phyloP scores from a whole-genome alignment of 2,329 filamentous ascomycete genomes.

The Alternaria brassicicola region DNA sequence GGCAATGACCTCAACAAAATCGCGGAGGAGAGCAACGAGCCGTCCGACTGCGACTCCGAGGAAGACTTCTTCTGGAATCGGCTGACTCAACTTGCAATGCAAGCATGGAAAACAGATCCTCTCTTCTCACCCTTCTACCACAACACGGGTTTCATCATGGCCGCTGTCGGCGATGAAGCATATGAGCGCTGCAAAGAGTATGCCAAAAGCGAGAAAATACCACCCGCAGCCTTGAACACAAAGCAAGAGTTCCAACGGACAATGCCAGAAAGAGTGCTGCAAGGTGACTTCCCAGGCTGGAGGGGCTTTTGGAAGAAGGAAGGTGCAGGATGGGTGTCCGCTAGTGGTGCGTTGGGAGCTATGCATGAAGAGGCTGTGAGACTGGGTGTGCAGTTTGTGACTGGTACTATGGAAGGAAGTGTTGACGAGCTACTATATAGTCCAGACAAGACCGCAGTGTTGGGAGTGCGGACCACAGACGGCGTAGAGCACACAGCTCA shows the following conservation, averaged over 20 bases:
- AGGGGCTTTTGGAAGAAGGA: slow-evolving; percentile 55
- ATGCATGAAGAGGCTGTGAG: slow-evolving; percentile 54
- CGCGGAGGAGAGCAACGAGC: slow-evolving; percentile 44
- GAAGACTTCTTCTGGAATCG: slow-evolving; percentile 46
- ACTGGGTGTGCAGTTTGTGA: slow-evolving; percentile 57
- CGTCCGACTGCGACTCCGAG: slow-evolving; percentile 33
- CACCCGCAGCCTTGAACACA: slow-evolving; percentile 47
- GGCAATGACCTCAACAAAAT: slow-evolving; percentile 59
- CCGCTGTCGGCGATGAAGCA: slow-evolving; percentile 51
- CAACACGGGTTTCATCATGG: slow-evolving; percentile 56
- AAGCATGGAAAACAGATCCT: slow-evolving; percentile 54
- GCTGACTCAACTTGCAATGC: slow-evolving; percentile 45
- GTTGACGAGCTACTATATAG: slow-evolving; percentile 48
- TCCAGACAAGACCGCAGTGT: slow-evolving; percentile 40
- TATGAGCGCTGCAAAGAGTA: slow-evolving; percentile 48
- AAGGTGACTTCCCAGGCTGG: slow-evolving; percentile 58
- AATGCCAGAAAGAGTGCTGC: slow-evolving; percentile 60
- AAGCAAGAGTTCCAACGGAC: slow-evolving; percentile 56
- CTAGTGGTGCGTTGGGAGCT: slow-evolving; percentile 56
- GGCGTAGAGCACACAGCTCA: slow-evolving; percentile 52
- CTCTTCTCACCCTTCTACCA: slow-evolving; percentile 55
- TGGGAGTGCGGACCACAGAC: slow-evolving; percentile 54
- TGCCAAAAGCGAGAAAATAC: slow-evolving; percentile 40
- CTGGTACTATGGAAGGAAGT: slow-evolving; percentile 48
- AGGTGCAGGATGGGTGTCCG: slow-evolving; percentile 62